Base-by-base conservation (phyloP, 805 yeast species). In the Cyberlindnera euphorbiae region DNA sequence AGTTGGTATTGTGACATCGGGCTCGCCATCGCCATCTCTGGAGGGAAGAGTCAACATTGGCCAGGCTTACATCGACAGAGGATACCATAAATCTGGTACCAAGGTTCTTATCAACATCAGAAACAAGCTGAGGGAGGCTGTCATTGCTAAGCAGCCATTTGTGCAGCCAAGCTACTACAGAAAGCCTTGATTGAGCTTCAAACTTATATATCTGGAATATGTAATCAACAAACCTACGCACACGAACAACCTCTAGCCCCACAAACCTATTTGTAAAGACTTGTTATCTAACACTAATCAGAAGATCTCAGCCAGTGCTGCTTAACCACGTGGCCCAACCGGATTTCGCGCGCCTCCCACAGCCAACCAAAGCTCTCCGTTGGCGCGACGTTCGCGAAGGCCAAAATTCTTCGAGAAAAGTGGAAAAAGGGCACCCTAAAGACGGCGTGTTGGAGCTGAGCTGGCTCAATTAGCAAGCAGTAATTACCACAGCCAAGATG, bases 51-150 rank as follows among this genome's bases (percentile, higher is more conserved):
- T 83, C 36, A 93, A 93, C 55, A 82, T 93, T 38, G 96, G 95
- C 16, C 96, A 89, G 73, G 96, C 83, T 8, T 93, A 86, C 61
- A 71, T 93, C 18, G 71, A 83, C 43, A 79, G 84, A 52, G 77
- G 75, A 3, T 69, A 66, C 50, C 73, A 75, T 47, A 93, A 90
- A 64, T 65, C 73, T 14, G 97, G 95, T 4, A 77, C 89, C 6
- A 65, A 72, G 37, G 67, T 89, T 17, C 58, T 75, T 38, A 79
- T 89, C 34, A 82, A 85, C 50, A 82, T 90, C 38, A 77, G 97
- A 58, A 93, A 90, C 49, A 89, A 88, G 56, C 60, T 69, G 49
- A 78, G 89, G 56, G 81, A 80, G 23, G 96, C 87, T 5, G 67
- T 58, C 19, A 74, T 90, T n/a, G 66, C 77, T 21, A 85, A 84